Percentiles rank a stretch among this genome's conserved stretches.
phyloP scores from a whole-genome alignment of 495 filamentous ascomycete species.

The Glutinoglossum americanum region DNA sequence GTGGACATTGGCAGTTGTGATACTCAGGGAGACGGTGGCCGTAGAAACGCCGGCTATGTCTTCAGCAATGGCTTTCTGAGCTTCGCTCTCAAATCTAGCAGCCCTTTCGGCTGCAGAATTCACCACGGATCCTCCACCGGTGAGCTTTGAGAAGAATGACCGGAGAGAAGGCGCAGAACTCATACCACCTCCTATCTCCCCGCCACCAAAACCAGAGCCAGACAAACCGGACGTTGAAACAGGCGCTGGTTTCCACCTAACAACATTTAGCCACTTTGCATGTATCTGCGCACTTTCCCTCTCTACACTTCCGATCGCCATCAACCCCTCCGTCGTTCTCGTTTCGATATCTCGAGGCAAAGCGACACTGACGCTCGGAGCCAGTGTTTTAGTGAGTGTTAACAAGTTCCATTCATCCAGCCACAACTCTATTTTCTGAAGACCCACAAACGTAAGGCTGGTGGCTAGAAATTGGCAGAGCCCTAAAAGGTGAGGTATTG shows the following conservation, averaged over 20 bases:
- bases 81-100: slow-evolving; percentile 25
- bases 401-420: slow-evolving; percentile 73
- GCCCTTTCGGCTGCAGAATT: slow-evolving; percentile 22
- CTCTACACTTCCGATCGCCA: slow-evolving; percentile 55
- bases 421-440: slow-evolving; percentile 73
- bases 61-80: slow-evolving; percentile 34
- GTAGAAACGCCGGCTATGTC: slow-evolving; percentile 43
- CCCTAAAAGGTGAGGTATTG: slow-evolving; percentile 62
- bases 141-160: slow-evolving; percentile 60
- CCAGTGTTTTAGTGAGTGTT: slow-evolving; percentile 57
- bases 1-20: slow-evolving; percentile 61
- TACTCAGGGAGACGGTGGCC: slow-evolving; percentile 67
- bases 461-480: slow-evolving; percentile 83
- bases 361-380: slow-evolving; percentile 45
- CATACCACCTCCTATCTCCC: slow-evolving; percentile 11
- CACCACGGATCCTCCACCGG: slow-evolving; percentile 23
- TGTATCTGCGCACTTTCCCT: slow-evolving; percentile 75
- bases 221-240: slow-evolving; percentile 16
- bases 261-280: slow-evolving; percentile 71
- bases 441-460: slow-evolving; percentile 84
- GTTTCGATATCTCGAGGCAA: slow-evolving; percentile 67
- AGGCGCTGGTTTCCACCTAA: slow-evolving; percentile 48
- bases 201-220: slow-evolving; percentile 16
- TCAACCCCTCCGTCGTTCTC: slow-evolving; percentile 58
- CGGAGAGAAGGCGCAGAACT: slow-evolving; percentile 36